A percentile compares a stretch with the other conserved stretches of the same genome.
Conservation (phyloP, 805 yeast species). For the Jamesozyma jinghongensis region DNA sequence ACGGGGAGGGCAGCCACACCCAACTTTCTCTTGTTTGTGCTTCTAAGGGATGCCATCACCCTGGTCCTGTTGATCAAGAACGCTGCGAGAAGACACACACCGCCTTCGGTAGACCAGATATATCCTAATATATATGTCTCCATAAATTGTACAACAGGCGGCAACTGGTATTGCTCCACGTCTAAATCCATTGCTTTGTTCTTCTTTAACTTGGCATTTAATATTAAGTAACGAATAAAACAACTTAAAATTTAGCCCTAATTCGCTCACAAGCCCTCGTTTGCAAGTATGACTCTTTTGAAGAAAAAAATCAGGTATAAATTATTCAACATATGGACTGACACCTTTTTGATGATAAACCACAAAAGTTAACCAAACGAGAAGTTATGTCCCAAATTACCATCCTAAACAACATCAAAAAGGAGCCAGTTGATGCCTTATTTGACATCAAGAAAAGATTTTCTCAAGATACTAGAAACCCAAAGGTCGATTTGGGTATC, state of each 20-base stretch:
- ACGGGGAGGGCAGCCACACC: conserved; percentile 11
- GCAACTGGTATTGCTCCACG: no score
- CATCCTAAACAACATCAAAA: conserved; percentile 39
- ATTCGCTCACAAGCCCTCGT: no score
- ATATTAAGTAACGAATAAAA: no score
- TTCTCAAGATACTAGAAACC: conserved; percentile 44
- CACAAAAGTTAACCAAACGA: no score
- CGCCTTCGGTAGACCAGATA: conserved; percentile 42
- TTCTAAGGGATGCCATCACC: conserved; percentile 41
- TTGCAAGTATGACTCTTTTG: no score
- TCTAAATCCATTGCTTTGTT: no score
- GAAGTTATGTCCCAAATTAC: conserved; percentile 16
- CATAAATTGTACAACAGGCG: no score
- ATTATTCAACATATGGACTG: no score
- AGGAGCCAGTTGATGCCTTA: conserved; percentile 78
- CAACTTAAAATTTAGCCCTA: no score
- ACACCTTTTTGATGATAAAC: no score
- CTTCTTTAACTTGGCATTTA: no score
- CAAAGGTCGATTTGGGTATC: conserved; percentile 78
- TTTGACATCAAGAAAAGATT: conserved; percentile 71
- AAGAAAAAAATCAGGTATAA: no score
- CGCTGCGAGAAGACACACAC: conserved; percentile 49
- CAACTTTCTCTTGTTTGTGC: conserved; percentile 12
- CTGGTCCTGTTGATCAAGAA: conserved; percentile 48
- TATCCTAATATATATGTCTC: conserved; percentile 23